Evolutionary conservation across 2,329 filamentous ascomycete genomes (phyloP), one percentile per base, ranked within the genome.

Genomic region (Stemphylium lycopersici): DNA sequence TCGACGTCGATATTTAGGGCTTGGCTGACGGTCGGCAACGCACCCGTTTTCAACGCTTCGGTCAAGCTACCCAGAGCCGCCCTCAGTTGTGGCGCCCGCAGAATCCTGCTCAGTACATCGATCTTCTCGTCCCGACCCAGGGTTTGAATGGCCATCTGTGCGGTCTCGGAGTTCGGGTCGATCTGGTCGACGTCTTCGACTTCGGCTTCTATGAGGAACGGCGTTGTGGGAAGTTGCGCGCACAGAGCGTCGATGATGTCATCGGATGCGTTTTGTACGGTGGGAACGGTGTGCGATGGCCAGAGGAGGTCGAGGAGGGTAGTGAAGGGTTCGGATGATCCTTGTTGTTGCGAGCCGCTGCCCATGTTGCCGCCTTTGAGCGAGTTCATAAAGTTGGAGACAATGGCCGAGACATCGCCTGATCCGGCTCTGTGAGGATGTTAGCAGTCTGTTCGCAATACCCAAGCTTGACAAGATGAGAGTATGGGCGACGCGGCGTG

Each of bases 331-430:
- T 88, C 86, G 64, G 88, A 78, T n/a, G 38, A 33, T 20, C 49
- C 44, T 36, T 50, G 38, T 38, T 61, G 62, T 41, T 62, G 59
- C 44, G 77, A 73, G 62, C 80, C 52, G 32, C 56, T 40, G 61
- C 78, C 69, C 43, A 77, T 61, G 43, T 76, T 74, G 24, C 79
- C 74, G 55, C 86, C 84, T 69, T 87, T 85, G 59, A 98, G 81
- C 3, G 93, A 96, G 58, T 89, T 86, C 66, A 98, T 83, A 74
- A 99, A 93, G 77, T 93, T 93, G 71, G 91, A 90, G 62, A 98
- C 91, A 57, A 90, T 86, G 36, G 86, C 83, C 52, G 88, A 87
- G 68, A 92, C 87, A 77, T 96, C 89, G 60, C 81, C 79, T 55
- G 83, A 81, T 65, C 83, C 81, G 61, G 82, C 65, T 53, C 70